Evolutionary conservation across 1,284 basidiomycete genomes (phyloP), one percentile per base, ranked within the genome.

Genomic region (Sporisorium reilianum): DNA sequence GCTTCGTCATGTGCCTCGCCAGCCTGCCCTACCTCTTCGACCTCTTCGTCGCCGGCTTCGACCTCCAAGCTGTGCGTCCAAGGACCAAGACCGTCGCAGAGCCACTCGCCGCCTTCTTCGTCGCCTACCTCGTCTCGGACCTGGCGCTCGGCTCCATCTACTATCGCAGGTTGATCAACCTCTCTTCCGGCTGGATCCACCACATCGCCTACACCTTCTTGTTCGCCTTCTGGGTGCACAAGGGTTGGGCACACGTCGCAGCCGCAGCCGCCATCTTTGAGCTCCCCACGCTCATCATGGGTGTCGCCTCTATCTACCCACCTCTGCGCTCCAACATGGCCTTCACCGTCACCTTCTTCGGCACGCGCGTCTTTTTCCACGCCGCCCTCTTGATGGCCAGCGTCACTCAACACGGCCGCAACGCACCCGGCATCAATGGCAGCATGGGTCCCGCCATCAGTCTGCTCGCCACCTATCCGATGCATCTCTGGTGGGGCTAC

Each of bases 401-500:
- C 28, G 45, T 64, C n/a, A 77, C 78, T 23, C 36, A 67, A 12
- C 65, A 76, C 16, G 81, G 82, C 8, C 66, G 81, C 30, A 54
- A 44, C 11, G 76, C 79, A 5, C 72, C 79, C 30, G 68, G 64
- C 30, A 60, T 77, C 41, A 55, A 72, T 48, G 74, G 80, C 18
- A 74, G 70, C 34, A 77, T 66, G 73, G 74, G 75, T 8, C 80
- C 80, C 12, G 40, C 73, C 50, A 61, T 79, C 53, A 77, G 70
- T 54, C 50, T 75, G 3, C 38, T 70, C 1, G 64, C 63, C 9
- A 79, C 82, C n/a, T 79, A 80, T 28, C 83, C 83, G 2, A 84
- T 84, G 83, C 83, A 84, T 52, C 53, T 81, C 5, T 80, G 79
- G 60, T 84, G 83, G 83, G 80, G 80, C 5, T 82, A 80, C 77